These are phyloP conservation scores for Blastocladiella emersonii DNA, from an alignment of 371 early-diverging fungal species.

Conservation along the genomic window DNA sequence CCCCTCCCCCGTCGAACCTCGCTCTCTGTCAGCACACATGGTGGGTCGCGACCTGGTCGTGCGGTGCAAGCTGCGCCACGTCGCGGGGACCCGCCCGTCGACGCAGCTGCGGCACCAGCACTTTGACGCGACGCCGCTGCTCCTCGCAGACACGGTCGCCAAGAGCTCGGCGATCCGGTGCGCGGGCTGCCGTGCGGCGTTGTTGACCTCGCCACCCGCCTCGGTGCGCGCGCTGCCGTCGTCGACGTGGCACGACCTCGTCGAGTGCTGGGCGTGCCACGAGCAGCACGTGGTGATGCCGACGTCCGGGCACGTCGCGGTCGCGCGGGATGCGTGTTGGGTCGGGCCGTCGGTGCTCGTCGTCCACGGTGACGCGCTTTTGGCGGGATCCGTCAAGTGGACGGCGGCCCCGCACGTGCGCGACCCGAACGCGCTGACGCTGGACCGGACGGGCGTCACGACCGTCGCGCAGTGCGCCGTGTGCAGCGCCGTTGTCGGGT, in stretches of 20 bases:
- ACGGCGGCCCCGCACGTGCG: no score
- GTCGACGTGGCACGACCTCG: background rate
- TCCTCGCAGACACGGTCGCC: background rate
- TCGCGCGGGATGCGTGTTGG: background rate
- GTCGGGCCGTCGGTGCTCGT: background rate
- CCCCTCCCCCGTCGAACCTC: no score
- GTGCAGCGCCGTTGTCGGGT: no score
- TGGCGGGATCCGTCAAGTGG: no score
- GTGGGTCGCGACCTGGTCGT: no score
- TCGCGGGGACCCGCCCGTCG: background rate
- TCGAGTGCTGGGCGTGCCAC: slow-evolving; percentile 6
- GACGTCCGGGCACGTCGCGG: background rate
- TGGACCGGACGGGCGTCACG: no score
- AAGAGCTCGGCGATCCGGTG: background rate
- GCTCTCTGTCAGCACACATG: no score
- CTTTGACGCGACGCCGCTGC: background rate
- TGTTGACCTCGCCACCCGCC: background rate
- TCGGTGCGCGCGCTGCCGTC: background rate
- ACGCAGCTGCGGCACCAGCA: background rate
- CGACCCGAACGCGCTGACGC: no score
- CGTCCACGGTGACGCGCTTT: background rate
- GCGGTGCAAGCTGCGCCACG: no score
- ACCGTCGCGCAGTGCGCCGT: no score
- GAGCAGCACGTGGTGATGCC: background rate
- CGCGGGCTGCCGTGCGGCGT: background rate